Conservation (phyloP, 2,329 filamentous ascomycete genomes). For the Ramularia collo-cygni region DNA sequence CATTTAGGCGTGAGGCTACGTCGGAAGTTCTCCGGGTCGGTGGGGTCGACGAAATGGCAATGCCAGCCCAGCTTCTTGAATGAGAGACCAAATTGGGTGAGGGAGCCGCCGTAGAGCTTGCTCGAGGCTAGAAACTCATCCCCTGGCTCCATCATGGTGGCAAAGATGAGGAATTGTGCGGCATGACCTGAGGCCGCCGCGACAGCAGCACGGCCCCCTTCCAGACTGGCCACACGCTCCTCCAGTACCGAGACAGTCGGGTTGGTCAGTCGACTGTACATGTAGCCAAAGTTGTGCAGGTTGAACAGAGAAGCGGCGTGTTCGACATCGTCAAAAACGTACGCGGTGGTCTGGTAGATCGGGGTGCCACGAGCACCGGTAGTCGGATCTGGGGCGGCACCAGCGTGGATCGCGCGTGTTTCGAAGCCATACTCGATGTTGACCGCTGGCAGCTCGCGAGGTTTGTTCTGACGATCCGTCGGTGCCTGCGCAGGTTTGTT, state of each 20-base stretch:
- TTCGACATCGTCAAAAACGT: constrained; percentile 14
- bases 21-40: constrained; percentile 13
- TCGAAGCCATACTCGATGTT: constrained; percentile 15
- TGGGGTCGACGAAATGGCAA: constrained; percentile 12
- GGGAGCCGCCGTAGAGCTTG: constrained; percentile 14
- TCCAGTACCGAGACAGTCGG: constrained; percentile 15
- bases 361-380: constrained; percentile 14
- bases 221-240: constrained; percentile 13
- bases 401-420: constrained; percentile 11
- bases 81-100: constrained; percentile 13
- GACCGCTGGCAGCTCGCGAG: constrained; percentile 2
- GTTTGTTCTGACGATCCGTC: constrained; percentile 5
- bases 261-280: constrained; percentile 13
- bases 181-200: constrained; percentile 14
- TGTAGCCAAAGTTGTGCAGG: constrained; percentile 14
- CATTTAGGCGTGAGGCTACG: constrained; percentile 13
- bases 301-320: constrained; percentile 14
- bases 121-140: constrained; percentile 13
- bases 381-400: constrained; percentile 10
- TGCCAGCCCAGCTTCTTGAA: constrained; percentile 17
- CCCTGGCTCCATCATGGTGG: constrained; percentile 13
- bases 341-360: constrained; percentile 13
- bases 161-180: constrained; percentile 12
- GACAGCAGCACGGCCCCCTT: constrained; percentile 13
- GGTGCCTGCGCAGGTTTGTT: constrained; percentile 13